These are phyloP conservation scores for Lyophyllum atratum DNA, from an alignment of 768 basidiomycete species.

Conservation along the genomic window DNA sequence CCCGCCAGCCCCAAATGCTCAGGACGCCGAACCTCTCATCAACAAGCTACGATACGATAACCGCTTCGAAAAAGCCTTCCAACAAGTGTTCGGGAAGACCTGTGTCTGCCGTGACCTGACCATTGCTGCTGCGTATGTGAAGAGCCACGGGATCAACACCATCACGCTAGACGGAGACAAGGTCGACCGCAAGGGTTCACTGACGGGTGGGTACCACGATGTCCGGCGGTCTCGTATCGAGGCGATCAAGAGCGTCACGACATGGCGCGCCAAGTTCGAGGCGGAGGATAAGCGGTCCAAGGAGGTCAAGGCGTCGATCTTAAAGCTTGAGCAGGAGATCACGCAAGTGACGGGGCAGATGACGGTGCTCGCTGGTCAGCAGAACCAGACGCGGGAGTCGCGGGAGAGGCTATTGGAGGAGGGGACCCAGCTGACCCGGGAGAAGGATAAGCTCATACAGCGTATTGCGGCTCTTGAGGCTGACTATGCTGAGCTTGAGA, in stretches of 20 bases:
- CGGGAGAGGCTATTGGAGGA: slow-evolving; percentile 71
- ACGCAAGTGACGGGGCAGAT: slow-evolving; percentile 73
- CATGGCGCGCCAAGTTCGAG: slow-evolving; percentile 74
- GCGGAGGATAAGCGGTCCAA: slow-evolving; percentile 61
- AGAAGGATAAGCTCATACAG: slow-evolving; percentile 69
- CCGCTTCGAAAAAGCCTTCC: slow-evolving; percentile 78
- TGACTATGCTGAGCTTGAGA: slow-evolving; percentile 70
- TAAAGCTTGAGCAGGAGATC: slow-evolving; percentile 82
- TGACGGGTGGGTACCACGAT: slow-evolving; percentile 97
- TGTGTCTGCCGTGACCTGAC: slow-evolving; percentile 93
- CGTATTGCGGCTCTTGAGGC: slow-evolving; percentile 65
- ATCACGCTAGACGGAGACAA: slow-evolving; percentile 98
- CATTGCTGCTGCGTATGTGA: slow-evolving; percentile 91
- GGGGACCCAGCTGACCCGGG: slow-evolving; percentile 54
- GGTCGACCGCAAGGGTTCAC: slow-evolving; percentile 92
- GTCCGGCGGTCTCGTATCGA: slow-evolving; percentile 88
- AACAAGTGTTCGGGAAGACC: slow-evolving; percentile 97
- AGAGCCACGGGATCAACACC: slow-evolving; percentile 92
- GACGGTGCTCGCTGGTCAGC: slow-evolving; percentile 68
- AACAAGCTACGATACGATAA: slow-evolving; percentile 79
- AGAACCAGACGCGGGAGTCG: slow-evolving; percentile 67
- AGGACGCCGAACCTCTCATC: slow-evolving; percentile 80
- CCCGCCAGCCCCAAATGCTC: slow-evolving; percentile 63
- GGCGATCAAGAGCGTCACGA: slow-evolving; percentile 73
- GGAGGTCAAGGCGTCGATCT: slow-evolving; percentile 75